These are phyloP conservation scores for Rosa rugosa DNA, from an alignment of 306 rosid genomes.

Conservation along the genomic window DNA sequence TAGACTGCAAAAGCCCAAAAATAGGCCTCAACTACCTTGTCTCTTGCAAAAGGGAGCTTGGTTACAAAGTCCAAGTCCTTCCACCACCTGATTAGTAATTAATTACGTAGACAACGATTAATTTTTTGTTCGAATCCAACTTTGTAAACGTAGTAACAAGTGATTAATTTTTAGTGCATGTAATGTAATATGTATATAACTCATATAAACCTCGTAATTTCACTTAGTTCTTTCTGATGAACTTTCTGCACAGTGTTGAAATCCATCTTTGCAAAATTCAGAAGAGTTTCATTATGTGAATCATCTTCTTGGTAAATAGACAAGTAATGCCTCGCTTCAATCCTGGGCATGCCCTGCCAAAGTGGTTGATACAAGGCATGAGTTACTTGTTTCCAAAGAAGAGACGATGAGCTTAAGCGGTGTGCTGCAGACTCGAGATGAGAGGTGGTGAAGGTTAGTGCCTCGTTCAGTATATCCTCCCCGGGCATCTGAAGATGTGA, in stretches of 20 bases:
- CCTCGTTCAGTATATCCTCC: neutral
- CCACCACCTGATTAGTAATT: too few relatives aligned
- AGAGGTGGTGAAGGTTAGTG: neutral
- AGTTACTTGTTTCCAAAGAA: neutral
- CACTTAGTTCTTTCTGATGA: neutral
- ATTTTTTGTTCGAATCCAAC: too few relatives aligned
- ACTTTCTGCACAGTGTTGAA: neutral
- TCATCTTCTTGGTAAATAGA: neutral
- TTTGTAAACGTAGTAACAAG: too few relatives aligned
- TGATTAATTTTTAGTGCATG: too few relatives aligned
- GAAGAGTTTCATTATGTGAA: neutral
- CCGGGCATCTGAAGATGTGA: neutral
- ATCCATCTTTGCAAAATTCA: neutral
- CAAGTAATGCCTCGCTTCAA: neutral
- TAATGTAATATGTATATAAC: neutral
- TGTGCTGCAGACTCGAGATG: neutral
- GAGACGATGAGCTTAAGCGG: neutral
- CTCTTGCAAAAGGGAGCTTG: too few relatives aligned
- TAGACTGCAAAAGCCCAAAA: too few relatives aligned
- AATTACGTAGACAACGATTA: too few relatives aligned
- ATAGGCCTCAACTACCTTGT: too few relatives aligned
- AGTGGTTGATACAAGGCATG: neutral
- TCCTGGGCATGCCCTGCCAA: neutral
- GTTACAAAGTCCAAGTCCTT: too few relatives aligned
- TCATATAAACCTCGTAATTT: neutral